phyloP scores from a whole-genome alignment of 2,329 filamentous ascomycete species.

The Cercospora canescens region DNA sequence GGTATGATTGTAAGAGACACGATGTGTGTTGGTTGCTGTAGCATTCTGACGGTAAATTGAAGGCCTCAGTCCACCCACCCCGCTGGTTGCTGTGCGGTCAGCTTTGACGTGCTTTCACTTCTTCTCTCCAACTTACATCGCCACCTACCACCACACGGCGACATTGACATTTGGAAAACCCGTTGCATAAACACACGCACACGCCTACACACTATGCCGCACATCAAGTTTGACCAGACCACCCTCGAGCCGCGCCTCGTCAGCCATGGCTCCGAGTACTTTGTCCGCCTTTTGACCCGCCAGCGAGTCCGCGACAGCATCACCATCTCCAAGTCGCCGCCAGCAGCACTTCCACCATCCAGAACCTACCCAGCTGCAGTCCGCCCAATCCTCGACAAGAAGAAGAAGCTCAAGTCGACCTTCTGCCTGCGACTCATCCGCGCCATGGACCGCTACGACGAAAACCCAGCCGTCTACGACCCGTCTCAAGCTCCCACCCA shows the following conservation, averaged over 20 bases:
- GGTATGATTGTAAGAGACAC: background rate
- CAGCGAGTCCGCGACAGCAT: background rate
- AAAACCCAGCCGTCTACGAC: slow-evolving; percentile 7
- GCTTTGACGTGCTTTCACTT: background rate
- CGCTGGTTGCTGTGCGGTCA: background rate
- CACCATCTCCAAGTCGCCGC: background rate
- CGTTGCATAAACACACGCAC: background rate
- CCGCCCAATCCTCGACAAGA: slow-evolving; percentile 2
- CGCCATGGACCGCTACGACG: slow-evolving; percentile 13
- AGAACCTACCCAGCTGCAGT: background rate
- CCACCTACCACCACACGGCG: background rate
- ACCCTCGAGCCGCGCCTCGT: slow-evolving; percentile 2
- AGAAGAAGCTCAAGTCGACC: slow-evolving; percentile 4
- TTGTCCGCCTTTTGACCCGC: background rate
- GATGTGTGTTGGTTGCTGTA: background rate
- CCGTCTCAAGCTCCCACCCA: background rate
- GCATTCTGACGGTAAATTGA: background rate
- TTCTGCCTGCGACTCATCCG: slow-evolving; percentile 17
- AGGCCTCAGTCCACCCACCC: background rate
- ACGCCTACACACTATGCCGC: background rate
- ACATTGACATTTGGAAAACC: background rate
- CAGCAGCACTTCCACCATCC: background rate
- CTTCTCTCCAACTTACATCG: background rate
- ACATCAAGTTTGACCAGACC: background rate
- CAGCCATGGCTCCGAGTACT: background rate